phyloP scores from a whole-genome alignment of 2,329 filamentous ascomycete genomes.

The Dryadomyces sulphureus region DNA sequence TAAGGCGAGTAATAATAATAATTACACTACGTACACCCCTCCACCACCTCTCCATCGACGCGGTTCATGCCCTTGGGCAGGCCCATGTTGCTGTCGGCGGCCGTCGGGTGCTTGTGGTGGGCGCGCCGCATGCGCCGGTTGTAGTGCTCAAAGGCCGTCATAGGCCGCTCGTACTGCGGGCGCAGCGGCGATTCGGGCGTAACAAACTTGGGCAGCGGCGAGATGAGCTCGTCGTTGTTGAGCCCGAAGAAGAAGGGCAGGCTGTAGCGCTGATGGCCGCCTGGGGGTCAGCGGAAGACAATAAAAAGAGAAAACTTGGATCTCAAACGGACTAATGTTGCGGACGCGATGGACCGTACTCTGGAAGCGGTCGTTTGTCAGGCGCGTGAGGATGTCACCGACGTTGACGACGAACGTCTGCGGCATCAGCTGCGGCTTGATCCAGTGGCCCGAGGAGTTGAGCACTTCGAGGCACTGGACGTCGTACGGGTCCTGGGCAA shows the following conservation, averaged over 20 bases:
- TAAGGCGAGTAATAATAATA: too few relatives aligned
- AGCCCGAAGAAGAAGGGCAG: constrained; percentile 3
- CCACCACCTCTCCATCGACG: not conserved
- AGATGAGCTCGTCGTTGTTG: constrained; percentile 5
- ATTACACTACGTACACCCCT: too few relatives aligned
- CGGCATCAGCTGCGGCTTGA: constrained; percentile 1
- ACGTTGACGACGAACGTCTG: constrained; percentile 6
- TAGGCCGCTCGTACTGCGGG: not conserved
- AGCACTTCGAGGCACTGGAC: constrained; percentile 4
- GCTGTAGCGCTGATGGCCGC: not conserved
- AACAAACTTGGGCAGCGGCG: constrained; percentile 1
- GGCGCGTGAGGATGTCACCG: constrained; percentile 4
- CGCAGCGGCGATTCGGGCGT: not conserved
- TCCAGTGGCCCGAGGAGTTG: constrained; percentile 4
- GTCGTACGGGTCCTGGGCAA: constrained; percentile 1
- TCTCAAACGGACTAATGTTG: not conserved
- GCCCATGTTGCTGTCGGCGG: not conserved
- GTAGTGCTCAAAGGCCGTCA: constrained; percentile 5
- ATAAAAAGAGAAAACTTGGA: too few relatives aligned
- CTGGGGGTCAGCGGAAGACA: not conserved
- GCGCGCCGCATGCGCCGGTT: constrained; percentile 2
- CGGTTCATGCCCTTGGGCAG: constrained; percentile 2
- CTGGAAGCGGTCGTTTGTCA: constrained; percentile 5
- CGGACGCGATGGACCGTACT: constrained; percentile 6
- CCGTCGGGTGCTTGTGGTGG: constrained; percentile 5